Conservation (phyloP, 148 eudicot genomes). For the Pharnaceum exiguum region DNA sequence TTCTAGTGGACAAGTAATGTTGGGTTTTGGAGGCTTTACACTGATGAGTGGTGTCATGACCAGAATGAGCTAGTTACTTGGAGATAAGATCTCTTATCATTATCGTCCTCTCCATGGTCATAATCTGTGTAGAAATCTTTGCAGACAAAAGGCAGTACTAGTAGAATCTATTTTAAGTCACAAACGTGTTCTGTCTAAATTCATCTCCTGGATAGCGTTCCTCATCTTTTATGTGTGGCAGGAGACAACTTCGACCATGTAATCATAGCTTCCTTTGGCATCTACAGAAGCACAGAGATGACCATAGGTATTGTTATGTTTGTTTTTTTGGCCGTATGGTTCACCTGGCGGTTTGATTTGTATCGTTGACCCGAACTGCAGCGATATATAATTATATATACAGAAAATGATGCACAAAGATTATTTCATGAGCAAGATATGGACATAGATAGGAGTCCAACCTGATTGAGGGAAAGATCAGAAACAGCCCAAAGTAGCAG, state of each 20-base stretch:
- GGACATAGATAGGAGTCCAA: too few species aligned
- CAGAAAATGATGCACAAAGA: not conserved
- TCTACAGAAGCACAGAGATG: not conserved
- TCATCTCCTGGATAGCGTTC: slow-evolving; percentile 12
- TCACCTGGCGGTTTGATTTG: not conserved
- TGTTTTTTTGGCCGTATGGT: not conserved
- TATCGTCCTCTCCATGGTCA: slow-evolving; percentile 12
- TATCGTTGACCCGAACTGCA: not conserved
- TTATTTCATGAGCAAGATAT: too few species aligned
- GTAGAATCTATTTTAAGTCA: not conserved
- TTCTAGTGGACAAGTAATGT: too few species aligned
- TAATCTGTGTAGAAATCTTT: slow-evolving; percentile 4
- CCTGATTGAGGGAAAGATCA: too few species aligned
- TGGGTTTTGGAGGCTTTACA: not conserved
- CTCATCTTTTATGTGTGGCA: slow-evolving; percentile 11
- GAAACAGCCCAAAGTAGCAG: too few species aligned
- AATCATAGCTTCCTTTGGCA: slow-evolving; percentile 7
- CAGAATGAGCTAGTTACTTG: not conserved
- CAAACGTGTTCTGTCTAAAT: slow-evolving; percentile 8
- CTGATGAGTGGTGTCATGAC: not conserved
- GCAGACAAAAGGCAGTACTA: slow-evolving; percentile 4
- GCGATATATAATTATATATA: not conserved
- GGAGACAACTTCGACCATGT: not conserved
- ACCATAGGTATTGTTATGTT: not conserved
- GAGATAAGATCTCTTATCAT: slow-evolving; percentile 20